Evolutionary conservation across 208 protist species (phyloP).

Genomic region (Wallacemonas sp.): DNA sequence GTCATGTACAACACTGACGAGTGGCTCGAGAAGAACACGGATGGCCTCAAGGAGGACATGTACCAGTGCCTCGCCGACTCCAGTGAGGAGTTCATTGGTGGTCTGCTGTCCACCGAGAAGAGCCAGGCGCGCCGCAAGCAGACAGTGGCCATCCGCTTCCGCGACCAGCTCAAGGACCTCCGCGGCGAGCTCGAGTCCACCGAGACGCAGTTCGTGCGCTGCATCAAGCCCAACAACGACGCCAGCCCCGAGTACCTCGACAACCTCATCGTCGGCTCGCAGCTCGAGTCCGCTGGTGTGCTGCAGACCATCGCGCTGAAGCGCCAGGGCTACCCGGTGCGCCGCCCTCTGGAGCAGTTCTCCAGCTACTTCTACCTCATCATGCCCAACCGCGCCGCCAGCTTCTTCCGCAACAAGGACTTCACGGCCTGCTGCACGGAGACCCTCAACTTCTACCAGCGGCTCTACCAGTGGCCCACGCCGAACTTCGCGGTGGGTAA

Average conservation of each 20-base stretch:
- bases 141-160: constrained; percentile 85
- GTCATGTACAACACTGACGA: constrained; percentile 87
- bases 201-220: constrained; percentile 94
- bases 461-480: constrained; percentile 55
- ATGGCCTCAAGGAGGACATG: constrained; percentile 86
- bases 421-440: constrained; percentile 47
- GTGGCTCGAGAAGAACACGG: constrained; percentile 94
- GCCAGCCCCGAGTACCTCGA: constrained; percentile 65
- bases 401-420: constrained; percentile 41
- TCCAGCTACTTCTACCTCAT: constrained; percentile 84
- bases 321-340: constrained; percentile 89
- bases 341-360: constrained; percentile 76
- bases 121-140: constrained; percentile 53
- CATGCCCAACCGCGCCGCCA: constrained; percentile 38
- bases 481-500: constrained; percentile 84
- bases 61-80: constrained; percentile 53
- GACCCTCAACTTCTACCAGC: constrained; percentile 64
- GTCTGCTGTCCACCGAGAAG: constrained; percentile 56
- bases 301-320: constrained; percentile 92
- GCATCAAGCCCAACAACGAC: constrained; percentile 92
- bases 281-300: constrained; percentile 91
- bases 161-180: constrained; percentile 74
- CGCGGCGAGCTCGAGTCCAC: constrained; percentile 82
- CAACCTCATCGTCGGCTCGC: constrained; percentile 77
- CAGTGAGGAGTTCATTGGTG: constrained; percentile 56